Percentiles rank a stretch among this genome's conserved stretches.
Evolutionary conservation across 352 stramenopile genomes (phyloP).

Genomic region (Globisporangium nodosum): DNA sequence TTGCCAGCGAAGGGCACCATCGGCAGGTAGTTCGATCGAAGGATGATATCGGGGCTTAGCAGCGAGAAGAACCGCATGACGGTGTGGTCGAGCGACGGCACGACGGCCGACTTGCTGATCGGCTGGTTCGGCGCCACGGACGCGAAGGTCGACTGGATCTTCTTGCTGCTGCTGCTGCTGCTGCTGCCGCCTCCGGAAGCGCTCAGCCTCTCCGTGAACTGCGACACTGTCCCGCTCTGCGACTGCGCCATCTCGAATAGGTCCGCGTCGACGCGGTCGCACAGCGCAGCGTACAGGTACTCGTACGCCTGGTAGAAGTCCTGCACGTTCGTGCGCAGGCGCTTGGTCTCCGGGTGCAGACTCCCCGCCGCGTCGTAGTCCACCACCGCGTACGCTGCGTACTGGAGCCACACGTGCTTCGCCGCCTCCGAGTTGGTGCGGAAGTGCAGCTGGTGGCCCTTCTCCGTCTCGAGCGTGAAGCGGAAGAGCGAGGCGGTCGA

Average conservation of each 20-base stretch:
- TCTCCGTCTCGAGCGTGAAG: constrained; percentile 78
- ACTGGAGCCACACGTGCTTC: constrained; percentile 81
- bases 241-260: constrained; percentile 9
- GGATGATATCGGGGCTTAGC: constrained; percentile 64
- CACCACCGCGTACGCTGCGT: constrained; percentile 52
- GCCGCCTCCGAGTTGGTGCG: constrained; percentile 76
- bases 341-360: constrained; percentile 21
- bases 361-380: constrained; percentile 41
- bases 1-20: constrained; percentile 88
- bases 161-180: constrained; percentile 29
- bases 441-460: constrained; percentile 83
- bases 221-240: not conserved
- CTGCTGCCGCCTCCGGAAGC: constrained; percentile 2
- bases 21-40: constrained; percentile 84
- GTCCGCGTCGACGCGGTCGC: constrained; percentile 41
- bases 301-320: constrained; percentile 81
- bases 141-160: constrained; percentile 37
- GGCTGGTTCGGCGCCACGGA: constrained; percentile 48
- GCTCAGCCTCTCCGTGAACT: not conserved
- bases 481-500: constrained; percentile 45
- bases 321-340: constrained; percentile 38
- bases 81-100: constrained; percentile 49
- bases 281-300: constrained; percentile 60
- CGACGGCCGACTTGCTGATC: constrained; percentile 37
- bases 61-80: constrained; percentile 76